Base-by-base conservation (phyloP, 495 filamentous ascomycete genomes). In the Xylaria venustula region DNA sequence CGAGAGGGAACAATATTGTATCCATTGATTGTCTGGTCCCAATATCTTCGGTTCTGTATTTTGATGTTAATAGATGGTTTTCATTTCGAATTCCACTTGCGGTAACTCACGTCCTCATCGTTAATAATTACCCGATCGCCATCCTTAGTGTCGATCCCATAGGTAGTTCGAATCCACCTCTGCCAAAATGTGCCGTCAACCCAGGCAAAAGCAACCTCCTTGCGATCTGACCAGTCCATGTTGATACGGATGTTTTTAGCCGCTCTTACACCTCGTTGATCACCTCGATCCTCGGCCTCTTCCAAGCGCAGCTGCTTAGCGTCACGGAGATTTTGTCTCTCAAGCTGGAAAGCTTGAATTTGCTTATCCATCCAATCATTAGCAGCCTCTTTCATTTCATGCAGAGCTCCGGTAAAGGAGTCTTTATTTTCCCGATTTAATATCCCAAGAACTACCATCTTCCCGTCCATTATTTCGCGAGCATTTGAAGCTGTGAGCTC, bases 331-430 rank as follows among this genome's bases (percentile, higher is more conserved):
- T 97, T 93, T 68, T 97, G 90, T 30, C 91, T 80, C 76, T 98
- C 95, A 19, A 93, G 81, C 67, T 93, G 89, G 83, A 96, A 97
- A 23, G 88, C 78, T 62, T 93, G 85, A 32, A 87, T 86, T 71
- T 97, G 90, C 78, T 93, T 95, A 72, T 97, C 94, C 88, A 98
- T 96, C 90, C 94, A 98, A 67, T 98, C 94, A 55, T 90, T 79
- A 11, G 94, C 94, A 20, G 94, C 94, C 60, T 90, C 92, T 81
- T 96, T 98, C 74, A 98, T 87, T 75, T 98, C 94, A 15, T 89
- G 86, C 74, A 89, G 90, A 23, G 90, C 87, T 47, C 81, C 79
- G 55, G 82, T 75, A 76, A 94, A 98, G 25, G 93, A 88, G 49
- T 91, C 89, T 34, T 87, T 77, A 45, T 91, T 85, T 11, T 90